These are phyloP conservation scores for Verticillium dahliae DNA, from an alignment of 2,329 filamentous ascomycete species.

Conservation along the genomic window DNA sequence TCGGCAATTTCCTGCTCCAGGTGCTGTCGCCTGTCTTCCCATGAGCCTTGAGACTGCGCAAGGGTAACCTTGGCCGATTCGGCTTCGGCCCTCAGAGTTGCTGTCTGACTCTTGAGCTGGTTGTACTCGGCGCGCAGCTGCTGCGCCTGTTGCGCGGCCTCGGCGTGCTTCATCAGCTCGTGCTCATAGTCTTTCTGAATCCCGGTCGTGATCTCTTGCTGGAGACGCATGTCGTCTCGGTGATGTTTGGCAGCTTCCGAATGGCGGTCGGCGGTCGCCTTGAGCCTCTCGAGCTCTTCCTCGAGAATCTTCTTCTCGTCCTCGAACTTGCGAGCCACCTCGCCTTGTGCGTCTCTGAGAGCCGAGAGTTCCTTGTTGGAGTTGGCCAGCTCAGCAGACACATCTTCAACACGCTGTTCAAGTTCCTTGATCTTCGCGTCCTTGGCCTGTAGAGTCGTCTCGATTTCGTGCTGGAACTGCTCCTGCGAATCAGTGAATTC, in stretches of 20 bases:
- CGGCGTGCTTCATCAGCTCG: slow-evolving; percentile 90
- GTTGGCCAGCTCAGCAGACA: slow-evolving; percentile 72
- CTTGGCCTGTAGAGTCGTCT: slow-evolving; percentile 68
- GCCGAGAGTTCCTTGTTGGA: slow-evolving; percentile 78
- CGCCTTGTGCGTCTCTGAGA: slow-evolving; percentile 73
- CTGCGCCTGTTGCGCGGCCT: slow-evolving; percentile 83
- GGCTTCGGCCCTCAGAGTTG: slow-evolving; percentile 69
- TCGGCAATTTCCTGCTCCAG: slow-evolving; percentile 82
- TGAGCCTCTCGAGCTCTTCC: slow-evolving; percentile 71
- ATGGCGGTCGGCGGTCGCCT: slow-evolving; percentile 76
- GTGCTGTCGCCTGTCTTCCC: slow-evolving; percentile 73
- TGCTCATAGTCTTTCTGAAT: slow-evolving; percentile 94
- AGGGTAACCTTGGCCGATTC: slow-evolving; percentile 79
- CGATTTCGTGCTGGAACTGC: slow-evolving; percentile 82
- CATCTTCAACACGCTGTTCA: slow-evolving; percentile 74
- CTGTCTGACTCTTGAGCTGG: slow-evolving; percentile 70
- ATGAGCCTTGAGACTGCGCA: slow-evolving; percentile 76
- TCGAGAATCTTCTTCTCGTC: slow-evolving; percentile 79
- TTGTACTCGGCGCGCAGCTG: slow-evolving; percentile 74
- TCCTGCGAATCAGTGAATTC: slow-evolving; percentile 75
- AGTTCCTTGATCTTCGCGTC: slow-evolving; percentile 74
- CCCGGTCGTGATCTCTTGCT: slow-evolving; percentile 87
- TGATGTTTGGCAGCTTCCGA: slow-evolving; percentile 75
- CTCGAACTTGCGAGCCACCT: slow-evolving; percentile 62
- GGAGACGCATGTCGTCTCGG: slow-evolving; percentile 84